phyloP scores from a whole-genome alignment of 305 asterid species.

The Fraxinus nigra region DNA sequence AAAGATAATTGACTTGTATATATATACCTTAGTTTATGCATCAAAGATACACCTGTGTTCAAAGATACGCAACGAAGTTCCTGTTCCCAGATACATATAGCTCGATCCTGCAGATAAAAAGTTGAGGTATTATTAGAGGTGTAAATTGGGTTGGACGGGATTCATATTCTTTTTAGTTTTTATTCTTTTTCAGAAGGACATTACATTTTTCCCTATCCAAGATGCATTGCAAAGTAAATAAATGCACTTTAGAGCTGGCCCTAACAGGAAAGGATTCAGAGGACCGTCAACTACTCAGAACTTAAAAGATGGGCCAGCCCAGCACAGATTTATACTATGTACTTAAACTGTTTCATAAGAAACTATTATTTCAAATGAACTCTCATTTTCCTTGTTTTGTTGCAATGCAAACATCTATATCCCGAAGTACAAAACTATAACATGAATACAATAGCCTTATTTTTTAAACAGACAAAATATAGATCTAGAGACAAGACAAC shows the following conservation, averaged over 20 bases:
- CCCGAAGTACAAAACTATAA: not conserved
- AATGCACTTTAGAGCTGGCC: not conserved
- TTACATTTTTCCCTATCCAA: not conserved
- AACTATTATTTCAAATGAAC: not conserved
- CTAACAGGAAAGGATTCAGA: not conserved
- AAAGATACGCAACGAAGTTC: conserved; percentile 74
- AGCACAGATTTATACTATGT: not conserved
- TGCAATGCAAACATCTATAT: not conserved
- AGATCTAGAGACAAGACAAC: not conserved
- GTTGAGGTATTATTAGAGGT: not conserved
- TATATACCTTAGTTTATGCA: conserved; percentile 76
- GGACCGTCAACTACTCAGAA: not conserved
- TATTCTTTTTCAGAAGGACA: not conserved
- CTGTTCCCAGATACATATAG: conserved; percentile 59
- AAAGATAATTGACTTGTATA: conserved; percentile 2
- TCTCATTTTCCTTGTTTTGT: not conserved
- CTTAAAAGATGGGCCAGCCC: not conserved
- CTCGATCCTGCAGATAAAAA: conserved; percentile 46
- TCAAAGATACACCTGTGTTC: conserved; percentile 65
- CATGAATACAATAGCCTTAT: not conserved
- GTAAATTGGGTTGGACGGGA: not conserved
- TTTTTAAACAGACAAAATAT: not conserved
- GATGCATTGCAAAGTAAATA: not conserved
- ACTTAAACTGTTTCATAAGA: not conserved
- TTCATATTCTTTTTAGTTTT: not conserved